A percentile compares a stretch with the other conserved stretches of the same genome.
Evolutionary conservation across 176 grass and related monocot genomes (phyloP).

Genomic region (Musa schizocarpa): DNA sequence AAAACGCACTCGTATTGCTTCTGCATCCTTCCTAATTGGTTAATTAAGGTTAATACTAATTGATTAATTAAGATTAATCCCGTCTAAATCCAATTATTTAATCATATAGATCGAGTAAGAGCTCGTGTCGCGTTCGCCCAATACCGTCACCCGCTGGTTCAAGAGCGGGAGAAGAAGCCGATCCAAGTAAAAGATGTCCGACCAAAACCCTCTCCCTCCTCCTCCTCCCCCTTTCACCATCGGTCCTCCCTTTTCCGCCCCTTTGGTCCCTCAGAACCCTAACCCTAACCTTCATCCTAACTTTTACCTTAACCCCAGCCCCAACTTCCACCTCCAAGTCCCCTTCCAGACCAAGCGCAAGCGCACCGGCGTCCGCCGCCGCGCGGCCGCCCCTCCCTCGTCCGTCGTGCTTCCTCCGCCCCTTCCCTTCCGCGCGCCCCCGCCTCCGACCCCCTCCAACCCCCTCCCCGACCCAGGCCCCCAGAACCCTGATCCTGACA

Average conservation of each 20-base stretch:
- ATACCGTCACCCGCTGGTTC: no score
- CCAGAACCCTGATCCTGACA: constrained; percentile 19
- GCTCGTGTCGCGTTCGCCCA: no score
- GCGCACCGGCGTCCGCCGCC: constrained; percentile 91
- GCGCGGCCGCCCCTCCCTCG: constrained; percentile 32
- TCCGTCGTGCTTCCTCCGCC: background rate
- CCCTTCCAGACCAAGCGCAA: constrained; percentile 69
- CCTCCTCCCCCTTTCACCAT: constrained; percentile 18
- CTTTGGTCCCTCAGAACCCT: constrained; percentile 4
- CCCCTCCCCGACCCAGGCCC: background rate
- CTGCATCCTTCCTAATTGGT: no score
- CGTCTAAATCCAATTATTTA: no score
- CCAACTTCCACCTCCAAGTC: constrained; percentile 21
- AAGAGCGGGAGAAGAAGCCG: background rate
- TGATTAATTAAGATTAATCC: no score
- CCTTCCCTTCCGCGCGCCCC: background rate
- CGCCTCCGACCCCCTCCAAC: background rate
- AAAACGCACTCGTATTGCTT: no score
- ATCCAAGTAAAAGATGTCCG: background rate
- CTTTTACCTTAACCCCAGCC: constrained; percentile 30
- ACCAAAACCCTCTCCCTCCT: constrained; percentile 16
- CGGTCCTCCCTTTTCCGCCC: constrained; percentile 18
- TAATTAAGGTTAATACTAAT: no score
- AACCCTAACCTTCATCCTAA: constrained; percentile 5
- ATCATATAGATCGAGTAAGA: no score